A percentile compares a stretch with the other conserved stretches of the same genome.
Evolutionary conservation across 2,329 filamentous ascomycete species (phyloP).

Genomic region (Arthrocladium fulminans): DNA sequence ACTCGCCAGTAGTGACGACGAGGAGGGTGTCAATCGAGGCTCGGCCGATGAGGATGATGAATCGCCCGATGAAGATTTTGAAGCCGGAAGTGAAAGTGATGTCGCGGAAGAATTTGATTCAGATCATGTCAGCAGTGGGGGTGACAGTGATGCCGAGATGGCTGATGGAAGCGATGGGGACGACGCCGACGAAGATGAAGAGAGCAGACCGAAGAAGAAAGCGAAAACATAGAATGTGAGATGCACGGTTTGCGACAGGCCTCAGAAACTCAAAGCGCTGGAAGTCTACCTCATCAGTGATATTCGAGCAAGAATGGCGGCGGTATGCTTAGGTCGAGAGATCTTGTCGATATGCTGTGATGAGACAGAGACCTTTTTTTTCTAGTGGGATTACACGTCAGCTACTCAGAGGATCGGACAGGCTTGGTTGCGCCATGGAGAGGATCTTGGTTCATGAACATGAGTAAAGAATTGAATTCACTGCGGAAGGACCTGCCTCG

Average conservation of each 20-base stretch:
- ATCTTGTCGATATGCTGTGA: no score
- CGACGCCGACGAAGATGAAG: constrained; percentile 36
- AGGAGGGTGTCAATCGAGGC: constrained; percentile 49
- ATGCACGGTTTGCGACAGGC: not conserved
- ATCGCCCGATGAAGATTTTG: constrained; percentile 92
- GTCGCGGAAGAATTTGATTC: constrained; percentile 95
- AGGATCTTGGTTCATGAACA: no score
- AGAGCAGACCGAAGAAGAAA: constrained; percentile 57
- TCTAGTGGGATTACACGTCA: no score
- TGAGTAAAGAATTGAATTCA: no score
- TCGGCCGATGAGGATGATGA: constrained; percentile 95
- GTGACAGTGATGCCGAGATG: constrained; percentile 52
- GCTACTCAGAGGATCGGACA: no score
- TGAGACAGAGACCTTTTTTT: no score
- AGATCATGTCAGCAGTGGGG: constrained; percentile 75
- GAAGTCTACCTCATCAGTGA: no score
- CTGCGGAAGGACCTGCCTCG: no score
- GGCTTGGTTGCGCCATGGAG: no score
- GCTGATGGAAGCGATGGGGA: constrained; percentile 40
- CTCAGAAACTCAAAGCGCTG: no score
- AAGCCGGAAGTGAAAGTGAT: constrained; percentile 83
- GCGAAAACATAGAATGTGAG: constrained; percentile 37
- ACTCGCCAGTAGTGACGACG: constrained; percentile 42
- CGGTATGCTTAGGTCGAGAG: no score
- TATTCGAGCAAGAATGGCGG: no score